These are phyloP conservation scores for Glebionis coronaria DNA, from an alignment of 129 eudicot genomes.

Conservation along the genomic window DNA sequence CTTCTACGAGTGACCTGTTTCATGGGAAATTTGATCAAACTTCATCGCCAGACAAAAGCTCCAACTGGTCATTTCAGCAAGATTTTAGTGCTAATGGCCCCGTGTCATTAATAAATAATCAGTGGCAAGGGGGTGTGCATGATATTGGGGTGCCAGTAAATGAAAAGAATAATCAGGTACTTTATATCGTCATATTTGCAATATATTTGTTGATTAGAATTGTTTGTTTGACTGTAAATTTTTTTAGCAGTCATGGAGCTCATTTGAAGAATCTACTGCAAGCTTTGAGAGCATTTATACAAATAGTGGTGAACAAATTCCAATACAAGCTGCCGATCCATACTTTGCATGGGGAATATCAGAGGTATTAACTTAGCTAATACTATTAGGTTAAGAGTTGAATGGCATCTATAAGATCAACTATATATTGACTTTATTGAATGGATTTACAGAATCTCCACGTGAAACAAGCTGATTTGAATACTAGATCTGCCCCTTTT, in stretches of 20 bases:
- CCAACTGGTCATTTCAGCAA: constrained; percentile 46
- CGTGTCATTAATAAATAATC: constrained; percentile 26
- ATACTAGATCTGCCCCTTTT: constrained; percentile 26
- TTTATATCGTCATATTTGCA: not conserved
- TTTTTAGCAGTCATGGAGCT: constrained; percentile 63
- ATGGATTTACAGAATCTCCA: constrained; percentile 34
- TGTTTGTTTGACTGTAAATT: constrained; percentile 5
- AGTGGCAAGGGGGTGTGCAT: constrained; percentile 39
- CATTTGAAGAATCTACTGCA: constrained; percentile 45
- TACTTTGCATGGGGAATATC: constrained; percentile 25
- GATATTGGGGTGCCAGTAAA: constrained; percentile 34
- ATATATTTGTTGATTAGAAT: not conserved
- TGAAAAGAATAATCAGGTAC: constrained; percentile 47
- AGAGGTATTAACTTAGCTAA: constrained; percentile 34
- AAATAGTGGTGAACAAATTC: constrained; percentile 33
- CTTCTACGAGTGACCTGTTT: constrained; percentile 29
- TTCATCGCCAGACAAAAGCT: constrained; percentile 20
- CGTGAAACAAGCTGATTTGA: constrained; percentile 28
- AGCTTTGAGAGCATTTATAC: constrained; percentile 24
- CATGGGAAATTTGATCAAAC: constrained; percentile 23
- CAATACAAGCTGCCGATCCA: constrained; percentile 34
- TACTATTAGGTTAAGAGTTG: not conserved
- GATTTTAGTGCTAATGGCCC: constrained; percentile 38
- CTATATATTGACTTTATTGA: constrained; percentile 8
- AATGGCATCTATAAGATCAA: not conserved